Evolutionary conservation across 345 rosid species (phyloP).

Genomic region (Eucalyptus decipiens): DNA sequence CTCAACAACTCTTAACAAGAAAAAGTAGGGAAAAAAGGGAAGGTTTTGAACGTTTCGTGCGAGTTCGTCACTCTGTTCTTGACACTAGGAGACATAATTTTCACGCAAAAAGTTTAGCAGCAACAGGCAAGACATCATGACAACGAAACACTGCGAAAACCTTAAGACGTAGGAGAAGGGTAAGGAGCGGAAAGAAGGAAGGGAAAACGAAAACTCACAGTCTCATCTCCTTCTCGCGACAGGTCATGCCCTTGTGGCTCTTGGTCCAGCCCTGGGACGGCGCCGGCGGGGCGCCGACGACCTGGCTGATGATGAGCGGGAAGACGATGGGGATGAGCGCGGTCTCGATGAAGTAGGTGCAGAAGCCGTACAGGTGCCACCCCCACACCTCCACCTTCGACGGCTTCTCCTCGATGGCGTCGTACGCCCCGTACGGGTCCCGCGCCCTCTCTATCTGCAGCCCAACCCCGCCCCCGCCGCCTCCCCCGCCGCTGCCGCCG

Average conservation of each 20-base stretch:
- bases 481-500: neutral
- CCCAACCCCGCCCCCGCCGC: neutral
- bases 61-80: neutral
- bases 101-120: neutral
- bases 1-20: neutral
- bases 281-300: neutral
- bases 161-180: neutral
- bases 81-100: neutral
- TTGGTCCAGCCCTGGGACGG: conserved; percentile 9
- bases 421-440: neutral
- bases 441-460: conserved; percentile 10
- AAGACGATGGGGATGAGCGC: conserved; percentile 35
- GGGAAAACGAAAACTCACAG: conserved; percentile 14
- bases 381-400: conserved; percentile 23
- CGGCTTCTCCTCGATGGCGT: conserved; percentile 13
- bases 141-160: neutral
- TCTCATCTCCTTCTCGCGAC: conserved; percentile 13
- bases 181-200: neutral
- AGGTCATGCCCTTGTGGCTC: conserved; percentile 13
- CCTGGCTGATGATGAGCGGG: conserved; percentile 38
- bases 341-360: conserved; percentile 34
- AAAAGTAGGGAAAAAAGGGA: neutral
- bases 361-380: conserved; percentile 43
- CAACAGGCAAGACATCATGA: neutral
- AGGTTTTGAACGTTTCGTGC: neutral